Base-by-base conservation (phyloP, 805 yeast species). In the Wickerhamomyces xylosicus region DNA sequence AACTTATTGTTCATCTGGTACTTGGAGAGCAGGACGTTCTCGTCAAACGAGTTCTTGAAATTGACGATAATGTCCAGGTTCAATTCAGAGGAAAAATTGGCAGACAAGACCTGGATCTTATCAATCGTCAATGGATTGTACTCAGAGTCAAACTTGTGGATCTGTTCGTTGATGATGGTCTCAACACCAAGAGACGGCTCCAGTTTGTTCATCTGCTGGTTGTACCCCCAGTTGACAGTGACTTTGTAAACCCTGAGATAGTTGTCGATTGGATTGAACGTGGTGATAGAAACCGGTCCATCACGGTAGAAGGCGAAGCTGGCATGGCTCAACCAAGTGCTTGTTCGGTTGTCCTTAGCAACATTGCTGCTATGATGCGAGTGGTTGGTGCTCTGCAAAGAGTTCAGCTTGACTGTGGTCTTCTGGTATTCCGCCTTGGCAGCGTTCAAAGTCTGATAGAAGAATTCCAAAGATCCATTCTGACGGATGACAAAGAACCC, bases 401-500 rank as follows among this genome's bases (percentile, higher is more conserved):
- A 10, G 14, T 25, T 11, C 19, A 72, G 46, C 9, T 33, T 38
- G 2, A 52, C 35, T 4, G 62, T 41, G 2, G 61, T 44, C 44
- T 67, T 68, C 43, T 64, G 64, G 49, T 75, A 79, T 42, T 77
- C 84, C 17, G 76, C 71, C 47, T 72, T 78, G 43, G 72, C 78
- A 11, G 28, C 29, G 15, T 35, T 38, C 16, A 77, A 75, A 14
- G 46, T 40, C 53, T 79, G 90, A 51, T 72, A 79, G 63, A 77
- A 77, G 21, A 80, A 56, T 19, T 69, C 62, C 32, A 79, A 57
- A 40, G 66, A 63, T 2, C 92, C 95, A 46, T 76, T 73, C 40
- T 69, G 65, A 34, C 90, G 66, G 31, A 84, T 61, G 1, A 76
- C 77, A 19, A 84, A 58, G 48, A 86, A 76, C 2, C 89, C 92